These are phyloP conservation scores for Fusarium pininemorale DNA, from an alignment of 2,329 filamentous ascomycete genomes.

Conservation along the genomic window DNA sequence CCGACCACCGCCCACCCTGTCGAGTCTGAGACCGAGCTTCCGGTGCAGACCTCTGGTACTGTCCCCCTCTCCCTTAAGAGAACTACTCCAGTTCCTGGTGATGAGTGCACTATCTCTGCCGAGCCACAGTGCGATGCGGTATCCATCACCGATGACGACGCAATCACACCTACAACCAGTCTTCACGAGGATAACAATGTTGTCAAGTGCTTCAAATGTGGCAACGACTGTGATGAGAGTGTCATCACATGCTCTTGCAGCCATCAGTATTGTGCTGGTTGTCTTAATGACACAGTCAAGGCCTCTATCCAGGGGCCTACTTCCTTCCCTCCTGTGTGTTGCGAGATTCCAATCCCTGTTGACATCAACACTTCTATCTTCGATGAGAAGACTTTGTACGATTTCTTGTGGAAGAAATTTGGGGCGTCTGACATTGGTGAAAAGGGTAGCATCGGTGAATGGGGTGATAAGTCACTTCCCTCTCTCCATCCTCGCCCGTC, in stretches of 20 bases:
- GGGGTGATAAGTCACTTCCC: neutral
- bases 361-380: conserved; percentile 1
- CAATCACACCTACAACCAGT: too few relatives aligned
- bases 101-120: neutral
- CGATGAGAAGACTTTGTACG: neutral
- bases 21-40: neutral
- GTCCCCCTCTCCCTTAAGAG: too few relatives aligned
- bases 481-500: neutral
- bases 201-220: neutral
- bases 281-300: neutral
- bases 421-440: neutral
- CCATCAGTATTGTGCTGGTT: conserved; percentile 9
- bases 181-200: neutral
- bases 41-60: neutral
- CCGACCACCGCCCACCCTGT: neutral
- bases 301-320: neutral
- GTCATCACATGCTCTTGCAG: neutral
- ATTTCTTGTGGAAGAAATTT: conserved; percentile 1
- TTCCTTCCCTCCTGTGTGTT: conserved; percentile 15
- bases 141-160: neutral
- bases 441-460: neutral
- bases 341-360: neutral
- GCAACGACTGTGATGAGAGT: too few relatives aligned
- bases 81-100: neutral
- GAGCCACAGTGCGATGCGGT: neutral